phyloP scores from a whole-genome alignment of 352 stramenopile species.

The Phytophthora fragariaefolia region DNA sequence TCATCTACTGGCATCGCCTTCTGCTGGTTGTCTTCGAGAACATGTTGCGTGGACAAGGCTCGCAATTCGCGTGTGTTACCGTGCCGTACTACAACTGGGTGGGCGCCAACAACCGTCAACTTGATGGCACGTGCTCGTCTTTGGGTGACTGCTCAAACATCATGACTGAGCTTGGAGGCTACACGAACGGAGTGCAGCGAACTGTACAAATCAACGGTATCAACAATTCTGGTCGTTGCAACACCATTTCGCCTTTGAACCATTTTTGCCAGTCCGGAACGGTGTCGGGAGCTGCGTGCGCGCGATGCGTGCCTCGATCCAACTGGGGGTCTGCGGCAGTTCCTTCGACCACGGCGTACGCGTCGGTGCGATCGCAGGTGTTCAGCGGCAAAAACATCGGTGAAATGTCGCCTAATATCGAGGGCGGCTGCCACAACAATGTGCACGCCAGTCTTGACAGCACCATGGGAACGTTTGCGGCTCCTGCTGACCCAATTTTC shows the following conservation, averaged over 20 bases:
- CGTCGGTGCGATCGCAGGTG: conserved; percentile 34
- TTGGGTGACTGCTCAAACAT: conserved; percentile 49
- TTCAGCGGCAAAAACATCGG: conserved; percentile 46
- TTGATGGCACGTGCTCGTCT: conserved; percentile 38
- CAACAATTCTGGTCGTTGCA: conserved; percentile 48
- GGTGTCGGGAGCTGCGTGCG: conserved; percentile 22
- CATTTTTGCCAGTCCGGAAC: conserved; percentile 49
- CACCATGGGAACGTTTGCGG: conserved; percentile 43
- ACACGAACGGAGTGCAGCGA: conserved; percentile 25
- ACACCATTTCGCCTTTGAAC: conserved; percentile 45
- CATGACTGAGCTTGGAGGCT: conserved; percentile 42
- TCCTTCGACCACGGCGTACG: conserved; percentile 18
- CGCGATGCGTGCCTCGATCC: conserved; percentile 47
- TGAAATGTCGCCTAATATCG: conserved; percentile 38
- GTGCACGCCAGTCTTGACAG: conserved; percentile 48
- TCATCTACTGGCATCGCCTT: conserved; percentile 75
- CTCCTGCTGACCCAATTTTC: conserved; percentile 63
- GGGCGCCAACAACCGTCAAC: conserved; percentile 40
- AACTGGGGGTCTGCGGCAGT: conserved; percentile 28
- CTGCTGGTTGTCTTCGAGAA: conserved; percentile 75
- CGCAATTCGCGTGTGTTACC: conserved; percentile 58
- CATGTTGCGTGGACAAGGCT: conserved; percentile 59
- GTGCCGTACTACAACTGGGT: conserved; percentile 79
- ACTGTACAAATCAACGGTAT: conserved; percentile 43
- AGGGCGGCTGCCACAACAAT: conserved; percentile 46